Percentiles rank a stretch among this genome's conserved stretches.
These are phyloP conservation scores for Sherardia arvensis DNA, from an alignment of 257 asterid genomes.

Conservation along the genomic window DNA sequence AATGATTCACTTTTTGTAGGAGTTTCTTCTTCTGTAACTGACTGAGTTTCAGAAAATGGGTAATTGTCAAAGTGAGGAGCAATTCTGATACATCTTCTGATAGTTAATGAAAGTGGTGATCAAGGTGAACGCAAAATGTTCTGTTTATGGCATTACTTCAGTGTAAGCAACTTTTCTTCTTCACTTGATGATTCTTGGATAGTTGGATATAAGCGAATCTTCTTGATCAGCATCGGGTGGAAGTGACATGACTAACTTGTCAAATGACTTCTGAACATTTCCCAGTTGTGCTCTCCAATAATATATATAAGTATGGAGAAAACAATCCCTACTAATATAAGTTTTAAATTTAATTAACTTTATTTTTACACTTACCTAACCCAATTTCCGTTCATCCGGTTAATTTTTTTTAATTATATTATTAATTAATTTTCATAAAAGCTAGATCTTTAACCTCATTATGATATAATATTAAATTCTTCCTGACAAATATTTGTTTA, in stretches of 20 bases:
- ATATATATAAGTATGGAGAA: too few relatives aligned
- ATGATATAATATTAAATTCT: too few relatives aligned
- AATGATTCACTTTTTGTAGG: slow-evolving; percentile 82
- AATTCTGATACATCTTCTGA: slow-evolving; percentile 44
- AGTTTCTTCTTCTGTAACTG: slow-evolving; percentile 63
- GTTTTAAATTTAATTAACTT: too few relatives aligned
- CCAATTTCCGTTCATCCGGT: too few relatives aligned
- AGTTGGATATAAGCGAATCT: slow-evolving; percentile 42
- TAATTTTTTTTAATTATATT: too few relatives aligned
- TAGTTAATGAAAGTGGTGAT: slow-evolving; percentile 68
- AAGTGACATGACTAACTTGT: slow-evolving; percentile 76
- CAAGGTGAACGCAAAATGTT: slow-evolving; percentile 75
- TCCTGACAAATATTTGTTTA: too few relatives aligned
- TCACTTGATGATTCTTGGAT: slow-evolving; percentile 39
- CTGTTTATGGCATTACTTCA: slow-evolving; percentile 58
- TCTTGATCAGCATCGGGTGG: slow-evolving; percentile 53
- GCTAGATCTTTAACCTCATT: too few relatives aligned
- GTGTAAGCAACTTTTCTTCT: slow-evolving; percentile 66
- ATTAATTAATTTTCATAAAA: too few relatives aligned
- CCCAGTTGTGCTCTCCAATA: slow-evolving; percentile 90
- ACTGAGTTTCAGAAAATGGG: slow-evolving; percentile 42
- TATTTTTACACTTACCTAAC: too few relatives aligned
- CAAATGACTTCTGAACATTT: slow-evolving; percentile 88
- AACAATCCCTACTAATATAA: too few relatives aligned
- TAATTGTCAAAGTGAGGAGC: slow-evolving; percentile 59